Conservation (phyloP, 1,139 yeast species). For the Geotrichum fermentans region DNA sequence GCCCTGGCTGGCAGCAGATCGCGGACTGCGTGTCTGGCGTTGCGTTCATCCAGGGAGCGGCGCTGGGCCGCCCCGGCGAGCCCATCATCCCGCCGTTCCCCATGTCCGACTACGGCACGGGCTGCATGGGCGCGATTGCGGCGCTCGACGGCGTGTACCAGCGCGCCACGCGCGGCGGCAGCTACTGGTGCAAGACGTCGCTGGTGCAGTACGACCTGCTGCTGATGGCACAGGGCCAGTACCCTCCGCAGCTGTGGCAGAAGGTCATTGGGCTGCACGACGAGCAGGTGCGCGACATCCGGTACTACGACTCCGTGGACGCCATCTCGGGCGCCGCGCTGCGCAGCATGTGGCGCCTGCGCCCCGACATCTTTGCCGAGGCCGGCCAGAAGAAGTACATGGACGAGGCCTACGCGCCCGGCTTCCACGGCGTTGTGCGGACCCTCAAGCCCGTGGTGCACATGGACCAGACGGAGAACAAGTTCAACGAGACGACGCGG, state of each 20-base stretch:
- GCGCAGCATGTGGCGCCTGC: slow-evolving; percentile 28
- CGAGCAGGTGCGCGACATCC: slow-evolving; percentile 27
- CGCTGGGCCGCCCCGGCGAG: slow-evolving; percentile 33
- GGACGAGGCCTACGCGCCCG: slow-evolving; percentile 30
- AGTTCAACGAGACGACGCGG: slow-evolving; percentile 32
- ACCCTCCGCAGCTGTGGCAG: slow-evolving; percentile 32
- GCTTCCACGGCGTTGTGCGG: slow-evolving; percentile 32
- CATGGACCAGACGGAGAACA: slow-evolving; percentile 30
- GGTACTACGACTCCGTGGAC: slow-evolving; percentile 38
- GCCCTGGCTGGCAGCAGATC: slow-evolving; percentile 42
- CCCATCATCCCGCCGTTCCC: slow-evolving; percentile 41
- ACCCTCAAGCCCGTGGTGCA: slow-evolving; percentile 37
- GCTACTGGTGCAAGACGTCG: slow-evolving; percentile 38
- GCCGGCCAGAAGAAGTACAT: slow-evolving; percentile 28
- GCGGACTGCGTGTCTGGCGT: slow-evolving; percentile 39
- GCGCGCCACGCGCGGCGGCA: slow-evolving; percentile 35
- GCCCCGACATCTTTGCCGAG: slow-evolving; percentile 28
- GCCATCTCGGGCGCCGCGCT: slow-evolving; percentile 34
- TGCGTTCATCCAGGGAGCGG: slow-evolving; percentile 37
- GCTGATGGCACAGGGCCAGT: slow-evolving; percentile 34
- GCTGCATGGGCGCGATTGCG: slow-evolving; percentile 38
- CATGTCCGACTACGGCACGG: slow-evolving; percentile 40
- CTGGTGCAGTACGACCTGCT: slow-evolving; percentile 37
- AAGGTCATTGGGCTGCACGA: slow-evolving; percentile 26
- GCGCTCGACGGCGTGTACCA: slow-evolving; percentile 34